Conservation (phyloP, 2,329 filamentous ascomycete species). For the Colletotrichum scovillei region DNA sequence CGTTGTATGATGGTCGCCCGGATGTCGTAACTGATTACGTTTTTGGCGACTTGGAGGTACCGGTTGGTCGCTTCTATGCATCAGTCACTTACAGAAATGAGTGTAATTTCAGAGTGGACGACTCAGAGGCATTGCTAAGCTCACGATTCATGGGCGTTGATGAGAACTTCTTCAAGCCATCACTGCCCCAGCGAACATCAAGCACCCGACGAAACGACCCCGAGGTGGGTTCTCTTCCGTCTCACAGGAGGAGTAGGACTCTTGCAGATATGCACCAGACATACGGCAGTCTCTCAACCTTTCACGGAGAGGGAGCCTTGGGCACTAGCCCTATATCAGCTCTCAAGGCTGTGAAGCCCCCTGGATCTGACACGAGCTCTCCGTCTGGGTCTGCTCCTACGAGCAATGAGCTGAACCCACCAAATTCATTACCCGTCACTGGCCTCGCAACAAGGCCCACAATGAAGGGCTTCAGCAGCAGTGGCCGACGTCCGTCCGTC, state of each 20-base stretch:
- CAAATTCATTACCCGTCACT: conserved; percentile 65
- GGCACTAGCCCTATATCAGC: conserved; percentile 89
- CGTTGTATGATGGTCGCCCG: conserved; percentile 72
- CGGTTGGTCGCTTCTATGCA: conserved; percentile 84
- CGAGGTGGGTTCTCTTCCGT: conserved; percentile 82
- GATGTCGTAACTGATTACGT: conserved; percentile 80
- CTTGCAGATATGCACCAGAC: conserved; percentile 77
- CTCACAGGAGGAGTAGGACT: conserved; percentile 61
- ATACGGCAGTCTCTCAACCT: conserved; percentile 91
- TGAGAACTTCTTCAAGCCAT: conserved; percentile 87
- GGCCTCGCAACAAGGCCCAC: conserved; percentile 46
- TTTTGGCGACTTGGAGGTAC: conserved; percentile 87
- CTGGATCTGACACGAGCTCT: conserved; percentile 72
- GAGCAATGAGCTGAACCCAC: conserved; percentile 56
- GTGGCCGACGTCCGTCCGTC: conserved; percentile 80
- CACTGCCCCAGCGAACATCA: conserved; percentile 68
- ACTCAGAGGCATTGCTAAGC: conserved; percentile 89
- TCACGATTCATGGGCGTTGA: conserved; percentile 94
- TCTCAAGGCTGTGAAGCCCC: conserved; percentile 74
- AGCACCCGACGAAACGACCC: conserved; percentile 46
- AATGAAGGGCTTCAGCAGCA: conserved; percentile 60
- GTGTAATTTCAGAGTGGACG: conserved; percentile 91
- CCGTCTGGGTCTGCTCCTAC: conserved; percentile 63
- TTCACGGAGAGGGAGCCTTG: conserved; percentile 81
- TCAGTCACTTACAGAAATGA: conserved; percentile 87